phyloP scores from a whole-genome alignment of 352 stramenopile genomes.

The Phytophthora citricola region DNA sequence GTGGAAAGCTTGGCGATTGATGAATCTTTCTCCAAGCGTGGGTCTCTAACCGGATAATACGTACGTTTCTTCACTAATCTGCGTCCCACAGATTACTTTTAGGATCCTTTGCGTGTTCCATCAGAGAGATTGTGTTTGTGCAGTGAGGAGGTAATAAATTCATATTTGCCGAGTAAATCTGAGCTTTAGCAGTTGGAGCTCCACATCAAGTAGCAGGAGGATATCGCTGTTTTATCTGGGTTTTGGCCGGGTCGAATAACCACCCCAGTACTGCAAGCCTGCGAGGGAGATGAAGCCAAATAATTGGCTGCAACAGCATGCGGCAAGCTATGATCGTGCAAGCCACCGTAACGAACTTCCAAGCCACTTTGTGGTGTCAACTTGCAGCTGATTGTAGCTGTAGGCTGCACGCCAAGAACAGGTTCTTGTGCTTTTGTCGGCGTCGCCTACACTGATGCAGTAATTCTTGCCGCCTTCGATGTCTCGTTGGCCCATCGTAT shows the following conservation, averaged over 20 bases:
- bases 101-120: not conserved
- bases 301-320: constrained; percentile 1
- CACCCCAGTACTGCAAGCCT: no score
- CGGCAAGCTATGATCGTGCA: constrained; percentile 13
- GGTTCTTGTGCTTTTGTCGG: not conserved
- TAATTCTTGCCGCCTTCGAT: not conserved
- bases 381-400: constrained; percentile 2
- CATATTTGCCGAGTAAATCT: constrained; percentile 1
- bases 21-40: no score
- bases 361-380: constrained; percentile 10
- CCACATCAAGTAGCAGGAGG: no score
- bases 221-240: no score
- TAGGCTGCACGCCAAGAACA: constrained; percentile 1
- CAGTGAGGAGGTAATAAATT: not conserved
- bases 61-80: no score
- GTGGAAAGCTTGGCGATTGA: no score
- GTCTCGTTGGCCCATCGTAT: not conserved
- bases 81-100: no score
- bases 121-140: constrained; percentile 1
- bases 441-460: not conserved
- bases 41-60: no score
- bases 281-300: no score
- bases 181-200: not conserved
- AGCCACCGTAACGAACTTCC: constrained; percentile 13
- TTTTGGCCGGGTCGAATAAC: no score